Evolutionary conservation across 768 basidiomycete species (phyloP), one percentile per base, ranked within the genome.

Genomic region (Boletus pseudopeckii): DNA sequence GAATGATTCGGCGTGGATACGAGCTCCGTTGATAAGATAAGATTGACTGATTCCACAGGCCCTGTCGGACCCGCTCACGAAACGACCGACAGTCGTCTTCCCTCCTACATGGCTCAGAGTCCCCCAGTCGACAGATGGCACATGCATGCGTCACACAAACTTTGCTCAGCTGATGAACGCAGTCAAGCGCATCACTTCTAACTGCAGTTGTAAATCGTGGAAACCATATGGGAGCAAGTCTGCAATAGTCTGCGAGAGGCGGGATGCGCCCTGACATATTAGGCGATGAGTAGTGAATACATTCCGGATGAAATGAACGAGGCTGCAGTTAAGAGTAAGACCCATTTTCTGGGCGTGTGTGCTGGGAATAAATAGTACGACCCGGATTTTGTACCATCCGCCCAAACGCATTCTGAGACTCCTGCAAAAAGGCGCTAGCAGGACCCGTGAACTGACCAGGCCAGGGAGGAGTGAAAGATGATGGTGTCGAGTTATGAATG

Each of bases 301-400:
- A 66, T 55, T 60, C 50, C n/a, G 39, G 38, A 24, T 46, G 30
- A 57, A 41, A 52, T 48, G 54, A 36, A 55, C 30, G 33, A 47
- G n/a, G 50, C 18, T 49, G 49, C 37, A 52, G 45, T 54, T 58
- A 70, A 52, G 61, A 60, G 44, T 60, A 69, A 34, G 67, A 55
- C 26, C 65, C 64, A 17, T 62, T 69, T 53, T 75, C 75, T 45
- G 71, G 65, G 53, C 66, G 71, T 39, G 74, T 67, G 42, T 71
- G 70, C 60, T 82, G 81, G 42, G 83, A 81, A 66, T 85, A 84
- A 56, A 85, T 83, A 30, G 84, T 85, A 59, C 83, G 81, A 52
- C 83, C 83, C 3, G 80, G 75, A 53, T 80, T 82, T 62, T 77
- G 75, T 53, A 41, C 70, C 58, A 62, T 57, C 50, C 72, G 72